Evolutionary conservation across 495 filamentous ascomycete species (phyloP).

Genomic region (Daldinia childiae): DNA sequence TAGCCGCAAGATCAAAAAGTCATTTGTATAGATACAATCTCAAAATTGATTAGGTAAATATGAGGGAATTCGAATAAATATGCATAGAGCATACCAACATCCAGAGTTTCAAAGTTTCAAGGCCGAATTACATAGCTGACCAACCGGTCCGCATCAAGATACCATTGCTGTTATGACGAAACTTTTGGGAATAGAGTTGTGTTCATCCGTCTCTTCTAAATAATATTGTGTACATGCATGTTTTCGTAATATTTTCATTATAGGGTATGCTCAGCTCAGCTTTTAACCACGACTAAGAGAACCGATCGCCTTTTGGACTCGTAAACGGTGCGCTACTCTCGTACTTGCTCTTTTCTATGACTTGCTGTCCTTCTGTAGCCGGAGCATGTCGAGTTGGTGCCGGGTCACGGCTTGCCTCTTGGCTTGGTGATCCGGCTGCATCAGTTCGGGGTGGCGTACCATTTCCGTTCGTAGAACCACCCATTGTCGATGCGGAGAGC

Average conservation of each 20-base stretch:
- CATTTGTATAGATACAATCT: neutral
- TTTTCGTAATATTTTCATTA: conserved; percentile 28
- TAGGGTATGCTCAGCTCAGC: conserved; percentile 16
- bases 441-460: conserved; percentile 61
- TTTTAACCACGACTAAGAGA: conserved; percentile 55
- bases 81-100: conserved; percentile 12
- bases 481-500: conserved; percentile 52
- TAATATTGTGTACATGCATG: conserved; percentile 28
- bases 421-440: conserved; percentile 76
- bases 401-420: conserved; percentile 81
- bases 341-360: conserved; percentile 89
- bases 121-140: neutral
- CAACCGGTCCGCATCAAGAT: conserved; percentile 7
- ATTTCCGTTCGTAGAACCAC: conserved; percentile 47
- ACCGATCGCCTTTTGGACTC: conserved; percentile 83
- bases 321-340: conserved; percentile 75
- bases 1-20: neutral
- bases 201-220: neutral
- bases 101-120: neutral
- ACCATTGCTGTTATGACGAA: neutral
- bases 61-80: neutral
- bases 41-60: neutral
- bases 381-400: conserved; percentile 87
- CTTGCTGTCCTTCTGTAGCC: conserved; percentile 71
- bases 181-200: conserved; percentile 19